Conservation (phyloP, 352 stramenopile genomes). For the Globisporangium recalcitrans region DNA sequence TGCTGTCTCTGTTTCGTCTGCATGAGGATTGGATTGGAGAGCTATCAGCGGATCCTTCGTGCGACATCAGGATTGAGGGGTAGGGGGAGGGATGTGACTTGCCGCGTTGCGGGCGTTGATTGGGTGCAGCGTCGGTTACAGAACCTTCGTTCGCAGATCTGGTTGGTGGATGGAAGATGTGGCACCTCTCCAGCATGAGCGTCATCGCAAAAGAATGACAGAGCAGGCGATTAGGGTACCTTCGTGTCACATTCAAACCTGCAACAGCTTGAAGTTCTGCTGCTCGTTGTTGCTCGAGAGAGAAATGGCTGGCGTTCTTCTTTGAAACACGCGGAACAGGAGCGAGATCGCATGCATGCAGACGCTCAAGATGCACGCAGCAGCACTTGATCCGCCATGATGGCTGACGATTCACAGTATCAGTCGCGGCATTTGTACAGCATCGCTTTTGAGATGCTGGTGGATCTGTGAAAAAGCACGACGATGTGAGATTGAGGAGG, state of each 20-base stretch:
- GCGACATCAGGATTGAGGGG: slow-evolving; percentile 1
- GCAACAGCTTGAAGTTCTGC: slow-evolving; percentile 8
- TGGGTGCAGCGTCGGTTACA: neutral
- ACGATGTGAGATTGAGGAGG: neutral
- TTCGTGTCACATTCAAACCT: slow-evolving; percentile 6
- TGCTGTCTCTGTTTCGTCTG: neutral
- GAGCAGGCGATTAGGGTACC: neutral
- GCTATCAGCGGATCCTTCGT: neutral
- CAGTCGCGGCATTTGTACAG: too few relatives aligned
- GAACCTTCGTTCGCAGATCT: neutral
- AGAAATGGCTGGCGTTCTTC: neutral
- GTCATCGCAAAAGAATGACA: neutral
- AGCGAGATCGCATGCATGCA: neutral
- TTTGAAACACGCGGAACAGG: neutral
- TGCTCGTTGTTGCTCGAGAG: neutral
- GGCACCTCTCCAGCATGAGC: neutral
- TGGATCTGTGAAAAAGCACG: neutral
- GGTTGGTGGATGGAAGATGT: neutral
- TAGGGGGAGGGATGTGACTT: neutral
- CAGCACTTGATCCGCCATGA: too few relatives aligned
- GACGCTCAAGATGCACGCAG: neutral
- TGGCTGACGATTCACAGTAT: too few relatives aligned
- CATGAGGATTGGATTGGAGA: neutral
- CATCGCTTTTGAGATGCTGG: neutral
- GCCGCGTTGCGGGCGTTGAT: neutral